Evolutionary conservation across 345 rosid species (phyloP).

Genomic region (Lenwebbia sp.): DNA sequence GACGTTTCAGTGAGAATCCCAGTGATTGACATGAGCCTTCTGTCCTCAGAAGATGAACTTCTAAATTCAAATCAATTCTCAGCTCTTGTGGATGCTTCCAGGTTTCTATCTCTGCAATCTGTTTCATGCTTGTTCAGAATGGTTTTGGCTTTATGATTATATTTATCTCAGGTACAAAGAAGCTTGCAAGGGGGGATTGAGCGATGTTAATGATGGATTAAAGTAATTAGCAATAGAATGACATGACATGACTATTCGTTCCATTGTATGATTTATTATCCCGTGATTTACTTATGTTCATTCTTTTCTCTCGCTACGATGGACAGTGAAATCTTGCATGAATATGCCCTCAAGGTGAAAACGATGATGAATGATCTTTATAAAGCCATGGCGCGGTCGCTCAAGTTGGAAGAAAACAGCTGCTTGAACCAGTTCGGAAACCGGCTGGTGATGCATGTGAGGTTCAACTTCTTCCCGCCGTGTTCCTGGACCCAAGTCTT

Average conservation of each 20-base stretch:
- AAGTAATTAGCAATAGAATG: neutral
- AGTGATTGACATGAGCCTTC: constrained; percentile 13
- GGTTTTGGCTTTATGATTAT: neutral
- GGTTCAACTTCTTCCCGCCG: constrained; percentile 52
- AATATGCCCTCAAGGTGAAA: too few relatives aligned
- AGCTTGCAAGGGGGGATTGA: neutral
- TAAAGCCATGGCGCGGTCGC: constrained; percentile 28
- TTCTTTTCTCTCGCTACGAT: neutral
- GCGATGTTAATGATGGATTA: neutral
- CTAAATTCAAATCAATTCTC: constrained; percentile 22
- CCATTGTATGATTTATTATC: neutral
- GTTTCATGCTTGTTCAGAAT: neutral
- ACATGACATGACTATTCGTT: neutral
- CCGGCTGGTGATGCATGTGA: constrained; percentile 11
- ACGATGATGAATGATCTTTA: constrained; percentile 20
- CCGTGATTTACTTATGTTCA: neutral
- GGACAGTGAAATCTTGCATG: constrained; percentile 23
- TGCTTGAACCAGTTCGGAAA: constrained; percentile 32
- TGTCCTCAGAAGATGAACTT: constrained; percentile 2
- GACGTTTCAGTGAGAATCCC: neutral
- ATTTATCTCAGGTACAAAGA: neutral
- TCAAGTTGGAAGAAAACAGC: constrained; percentile 27
- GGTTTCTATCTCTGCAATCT: constrained; percentile 7
- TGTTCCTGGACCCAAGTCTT: constrained; percentile 35
- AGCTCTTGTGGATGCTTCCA: constrained; percentile 35